phyloP scores from a whole-genome alignment of 768 basidiomycete genomes.

The Cantharellus anzutake region DNA sequence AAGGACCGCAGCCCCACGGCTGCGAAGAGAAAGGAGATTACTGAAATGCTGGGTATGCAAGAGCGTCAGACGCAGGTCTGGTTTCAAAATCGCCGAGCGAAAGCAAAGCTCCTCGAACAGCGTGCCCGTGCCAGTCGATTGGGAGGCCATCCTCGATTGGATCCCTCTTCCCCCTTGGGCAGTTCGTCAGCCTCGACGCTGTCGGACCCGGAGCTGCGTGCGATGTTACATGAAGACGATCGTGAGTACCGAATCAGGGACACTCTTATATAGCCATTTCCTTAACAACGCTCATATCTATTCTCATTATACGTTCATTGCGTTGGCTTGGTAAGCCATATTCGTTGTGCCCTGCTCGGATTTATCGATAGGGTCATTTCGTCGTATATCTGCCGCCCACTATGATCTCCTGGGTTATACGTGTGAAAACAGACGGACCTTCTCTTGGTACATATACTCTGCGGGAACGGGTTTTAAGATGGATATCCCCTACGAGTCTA shows the following conservation, averaged over 20 bases:
- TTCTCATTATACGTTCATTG: conserved; percentile 1
- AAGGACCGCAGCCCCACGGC: conserved; percentile 55
- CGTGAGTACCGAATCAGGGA: conserved; percentile 27
- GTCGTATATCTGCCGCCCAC: conserved; percentile 42
- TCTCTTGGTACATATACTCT: conserved; percentile 67
- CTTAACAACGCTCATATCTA: background rate
- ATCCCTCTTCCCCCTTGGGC: conserved; percentile 9
- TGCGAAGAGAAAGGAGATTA: conserved; percentile 50
- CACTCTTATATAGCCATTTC: background rate
- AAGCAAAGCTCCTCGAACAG: conserved; percentile 47
- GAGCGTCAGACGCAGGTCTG: conserved; percentile 81
- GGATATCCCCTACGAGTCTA: conserved; percentile 53
- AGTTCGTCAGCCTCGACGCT: conserved; percentile 21
- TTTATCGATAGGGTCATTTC: conserved; percentile 61
- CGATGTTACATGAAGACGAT: conserved; percentile 55
- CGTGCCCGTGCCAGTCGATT: conserved; percentile 3
- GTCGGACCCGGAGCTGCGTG: conserved; percentile 40
- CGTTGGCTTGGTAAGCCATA: conserved; percentile 27
- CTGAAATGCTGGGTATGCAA: conserved; percentile 56
- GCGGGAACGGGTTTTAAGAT: conserved; percentile 65
- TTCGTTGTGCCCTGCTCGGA: conserved; percentile 60
- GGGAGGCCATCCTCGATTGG: conserved; percentile 3
- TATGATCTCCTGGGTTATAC: conserved; percentile 62
- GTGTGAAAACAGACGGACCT: conserved; percentile 41
- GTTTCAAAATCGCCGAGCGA: conserved; percentile 83